These are phyloP conservation scores for Deinandra increscens DNA, from an alignment of 129 eudicot species.

Conservation along the genomic window DNA sequence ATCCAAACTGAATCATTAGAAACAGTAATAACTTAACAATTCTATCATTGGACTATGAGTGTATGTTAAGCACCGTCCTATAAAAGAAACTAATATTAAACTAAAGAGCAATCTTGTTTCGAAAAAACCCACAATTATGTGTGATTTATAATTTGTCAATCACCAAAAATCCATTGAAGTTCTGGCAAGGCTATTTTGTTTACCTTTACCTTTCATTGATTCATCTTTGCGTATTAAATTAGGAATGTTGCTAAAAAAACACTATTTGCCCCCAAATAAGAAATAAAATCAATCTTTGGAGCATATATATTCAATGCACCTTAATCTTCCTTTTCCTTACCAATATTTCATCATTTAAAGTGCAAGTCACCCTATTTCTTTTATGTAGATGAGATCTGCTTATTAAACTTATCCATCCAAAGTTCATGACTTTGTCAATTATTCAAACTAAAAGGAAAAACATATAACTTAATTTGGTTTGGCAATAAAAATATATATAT, in stretches of 20 bases:
- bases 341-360: neutral
- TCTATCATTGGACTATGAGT: conserved; percentile 2
- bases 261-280: neutral
- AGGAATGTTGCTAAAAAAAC: neutral
- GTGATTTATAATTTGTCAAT: neutral
- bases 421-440: neutral
- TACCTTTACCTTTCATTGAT: neutral
- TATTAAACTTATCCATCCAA: neutral
- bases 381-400: neutral
- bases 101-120: neutral
- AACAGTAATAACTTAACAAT: neutral
- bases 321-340: neutral
- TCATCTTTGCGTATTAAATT: neutral
- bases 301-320: neutral
- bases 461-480: neutral
- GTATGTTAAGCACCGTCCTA: conserved; percentile 12
- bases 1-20: conserved; percentile 6
- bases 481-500: neutral
- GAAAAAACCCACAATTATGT: neutral
- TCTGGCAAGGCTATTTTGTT: neutral
- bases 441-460: neutral
- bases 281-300: neutral
- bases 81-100: neutral
- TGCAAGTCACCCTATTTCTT: neutral
- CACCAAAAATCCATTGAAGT: neutral